Base-by-base conservation (phyloP, 2,329 filamentous ascomycete species). In the Trichoderma polysporum region DNA sequence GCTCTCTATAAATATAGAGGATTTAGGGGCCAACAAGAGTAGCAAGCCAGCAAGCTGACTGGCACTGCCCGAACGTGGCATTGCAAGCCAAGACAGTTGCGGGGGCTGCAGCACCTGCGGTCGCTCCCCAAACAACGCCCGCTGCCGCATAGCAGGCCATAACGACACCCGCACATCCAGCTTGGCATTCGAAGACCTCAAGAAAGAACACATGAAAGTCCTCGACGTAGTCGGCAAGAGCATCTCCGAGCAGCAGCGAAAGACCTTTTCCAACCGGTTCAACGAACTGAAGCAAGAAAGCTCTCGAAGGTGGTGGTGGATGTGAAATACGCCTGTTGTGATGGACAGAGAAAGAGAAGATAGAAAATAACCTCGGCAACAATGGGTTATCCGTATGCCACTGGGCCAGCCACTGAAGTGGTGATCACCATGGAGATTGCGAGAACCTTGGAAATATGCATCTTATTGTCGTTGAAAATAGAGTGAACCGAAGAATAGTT, bases 121-220 rank as follows among this genome's bases (percentile, higher is more conserved):
- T 81, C 0, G 77, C 78, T 0, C 81, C 81, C 75, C 75, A 84
- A 1, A 78, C 79, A 31, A 72, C 75, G 0, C 82, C 82, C 0
- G 76, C 82, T 2, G 78, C 82, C 2, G 72, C 45, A 56, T 84
- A 84, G 68, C 81, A 84, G 0, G 81, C 79, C 67, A 76, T 78
- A 0, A 83, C 82, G 0, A 84, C 71, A 0, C 67, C 68, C 0
- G 81, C 70, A 17, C 82, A 84, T 6, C 82, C 81, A 0, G 79
- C 78, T 69, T 85, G 81, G 53, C 79, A 84, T 62, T 62, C 31
- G 59, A 62, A 22, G 59, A 62, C 10, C 59, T 62, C 22, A 62
- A 62, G 22, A 62, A 62, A 22, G 59, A 62, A 27, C 59, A 62
- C 25, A 39, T 52, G 47, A 62, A 62, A 25, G 59, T 62, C 47